phyloP scores from a whole-genome alignment of 2,329 filamentous ascomycete species.

The Colletotrichum gigasporum region DNA sequence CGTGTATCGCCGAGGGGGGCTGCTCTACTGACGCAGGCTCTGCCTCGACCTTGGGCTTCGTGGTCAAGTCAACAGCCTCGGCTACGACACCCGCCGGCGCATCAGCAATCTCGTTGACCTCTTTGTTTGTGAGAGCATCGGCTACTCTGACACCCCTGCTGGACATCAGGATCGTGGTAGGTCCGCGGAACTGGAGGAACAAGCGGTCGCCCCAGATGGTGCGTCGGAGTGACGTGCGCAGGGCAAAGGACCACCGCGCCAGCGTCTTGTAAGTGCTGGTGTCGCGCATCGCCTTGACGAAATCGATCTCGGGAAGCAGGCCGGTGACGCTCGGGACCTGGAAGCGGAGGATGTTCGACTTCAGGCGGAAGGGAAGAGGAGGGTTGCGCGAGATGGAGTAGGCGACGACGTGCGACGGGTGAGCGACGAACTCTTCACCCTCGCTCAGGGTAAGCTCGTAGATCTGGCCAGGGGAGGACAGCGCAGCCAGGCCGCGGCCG shows the following conservation, averaged over 20 bases:
- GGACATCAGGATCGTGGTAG: constrained; percentile 86
- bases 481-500: constrained; percentile 84
- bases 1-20: constrained; percentile 57
- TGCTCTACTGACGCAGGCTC: constrained; percentile 43
- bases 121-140: constrained; percentile 79
- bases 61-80: constrained; percentile 62
- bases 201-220: constrained; percentile 94
- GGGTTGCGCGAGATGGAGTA: constrained; percentile 81
- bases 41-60: constrained; percentile 46
- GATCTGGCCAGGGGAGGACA: constrained; percentile 87
- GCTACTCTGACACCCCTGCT: constrained; percentile 82
- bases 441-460: constrained; percentile 84
- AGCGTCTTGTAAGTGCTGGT: constrained; percentile 78
- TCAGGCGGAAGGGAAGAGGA: constrained; percentile 88
- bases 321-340: constrained; percentile 78
- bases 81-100: constrained; percentile 76
- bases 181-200: constrained; percentile 90
- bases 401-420: constrained; percentile 91
- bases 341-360: constrained; percentile 76
- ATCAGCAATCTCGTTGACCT: constrained; percentile 92
- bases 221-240: constrained; percentile 81
- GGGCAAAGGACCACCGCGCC: constrained; percentile 69
- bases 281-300: constrained; percentile 76
- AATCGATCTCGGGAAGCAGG: constrained; percentile 75
- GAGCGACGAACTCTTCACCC: constrained; percentile 90